Conservation (phyloP, 306 rosid species). For the Trifolium repens region DNA sequence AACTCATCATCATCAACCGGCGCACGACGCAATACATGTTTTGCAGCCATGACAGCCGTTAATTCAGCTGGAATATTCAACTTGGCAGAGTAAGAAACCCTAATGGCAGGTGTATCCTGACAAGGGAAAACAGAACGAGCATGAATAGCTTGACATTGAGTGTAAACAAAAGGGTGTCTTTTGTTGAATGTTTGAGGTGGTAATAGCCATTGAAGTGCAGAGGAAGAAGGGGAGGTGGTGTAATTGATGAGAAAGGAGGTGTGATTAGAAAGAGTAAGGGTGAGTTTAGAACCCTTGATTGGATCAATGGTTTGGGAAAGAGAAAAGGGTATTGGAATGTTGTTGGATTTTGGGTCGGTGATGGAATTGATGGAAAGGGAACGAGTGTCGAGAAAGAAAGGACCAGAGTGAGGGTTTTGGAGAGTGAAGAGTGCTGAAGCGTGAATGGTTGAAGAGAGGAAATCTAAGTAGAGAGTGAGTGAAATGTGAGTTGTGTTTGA, state of each 20-base stretch:
- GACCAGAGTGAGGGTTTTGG: constrained; percentile 55
- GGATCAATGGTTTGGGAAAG: constrained; percentile 53
- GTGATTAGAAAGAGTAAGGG: constrained; percentile 60
- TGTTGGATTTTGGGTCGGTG: constrained; percentile 50
- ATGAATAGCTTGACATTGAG: constrained; percentile 93
- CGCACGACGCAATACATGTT: constrained; percentile 54
- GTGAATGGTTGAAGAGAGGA: constrained; percentile 64
- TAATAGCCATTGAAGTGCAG: constrained; percentile 89
- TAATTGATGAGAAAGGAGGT: constrained; percentile 56
- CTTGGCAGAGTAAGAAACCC: constrained; percentile 60
- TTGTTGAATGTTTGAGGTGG: constrained; percentile 84
- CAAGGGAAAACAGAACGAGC: constrained; percentile 89
- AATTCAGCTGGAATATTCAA: constrained; percentile 67
- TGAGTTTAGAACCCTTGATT: constrained; percentile 67
- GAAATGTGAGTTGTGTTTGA: constrained; percentile 60
- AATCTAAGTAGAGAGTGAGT: constrained; percentile 71
- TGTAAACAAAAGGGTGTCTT: constrained; percentile 73
- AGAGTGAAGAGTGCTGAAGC: constrained; percentile 70
- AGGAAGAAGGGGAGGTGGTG: constrained; percentile 74
- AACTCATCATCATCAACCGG: constrained; percentile 56
- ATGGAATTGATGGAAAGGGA: constrained; percentile 64
- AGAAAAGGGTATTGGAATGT: constrained; percentile 53
- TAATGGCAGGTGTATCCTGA: constrained; percentile 92
- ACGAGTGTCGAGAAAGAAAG: constrained; percentile 80
- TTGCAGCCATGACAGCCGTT: constrained; percentile 83